Base-by-base conservation (phyloP, 2,329 filamentous ascomycete species). In the Coniella vitis region DNA sequence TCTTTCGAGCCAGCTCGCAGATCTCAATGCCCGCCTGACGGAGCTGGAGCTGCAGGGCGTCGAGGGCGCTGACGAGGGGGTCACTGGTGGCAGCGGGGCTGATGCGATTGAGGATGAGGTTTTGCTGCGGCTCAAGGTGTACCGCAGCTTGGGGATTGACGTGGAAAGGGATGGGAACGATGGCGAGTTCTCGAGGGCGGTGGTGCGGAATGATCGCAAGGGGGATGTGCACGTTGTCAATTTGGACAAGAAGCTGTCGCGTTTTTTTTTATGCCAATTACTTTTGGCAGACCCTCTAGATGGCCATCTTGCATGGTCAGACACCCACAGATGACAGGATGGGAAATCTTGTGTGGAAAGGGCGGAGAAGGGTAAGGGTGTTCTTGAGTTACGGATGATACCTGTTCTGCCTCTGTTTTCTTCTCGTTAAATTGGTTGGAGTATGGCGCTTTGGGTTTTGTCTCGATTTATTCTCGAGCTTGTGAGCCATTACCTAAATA, bases 211-310 rank as follows among this genome's bases (percentile, higher is more conserved):
- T 63, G 83, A 84, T 52, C 77, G 81, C 56, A 91, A 90, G 71
- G 90, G 90, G 8, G 90, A 97, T 64, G 89, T 97, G 45, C 88
- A 95, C 64, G 87, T 97, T 43, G 84, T 98, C 53, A 95, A 95
- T 61, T 83, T 98, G 65, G 90, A 97, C 60, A 83, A 86, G 59
- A 95, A 93, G 70, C 90, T 95, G 65, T 91, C 87, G 51, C 78
- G 84, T 54, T 91, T 86, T 65, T n/a, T 96, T 94, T 63, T 95
- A 96, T 61, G 88, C 90, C 19, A 94, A 95, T 60, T 95, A 95
- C 65, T 94, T 97, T 63, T 98, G 93, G 93, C 78, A 89, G 60
- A 91, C 83, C 25, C 74, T 96, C 65, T 94, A 72, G 65, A 21
- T 29, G 25, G 25, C 5, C 25, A 52, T 58, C 22, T 20, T n/a